Evolutionary conservation across 441 rosid species (phyloP).

Genomic region (Bruguiera hainesii): DNA sequence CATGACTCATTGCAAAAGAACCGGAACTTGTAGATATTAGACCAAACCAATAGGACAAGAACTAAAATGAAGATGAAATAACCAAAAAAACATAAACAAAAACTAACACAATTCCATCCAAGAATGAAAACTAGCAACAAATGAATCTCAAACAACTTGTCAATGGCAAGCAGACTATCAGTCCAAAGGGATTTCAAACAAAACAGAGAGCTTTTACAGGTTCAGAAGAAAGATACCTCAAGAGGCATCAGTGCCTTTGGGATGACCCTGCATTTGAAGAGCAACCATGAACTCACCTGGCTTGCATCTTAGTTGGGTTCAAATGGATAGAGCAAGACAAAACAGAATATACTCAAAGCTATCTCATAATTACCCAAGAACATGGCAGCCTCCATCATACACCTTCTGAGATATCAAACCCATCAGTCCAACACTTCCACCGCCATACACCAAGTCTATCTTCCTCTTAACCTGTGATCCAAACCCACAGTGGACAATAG

Average conservation of each 20-base stretch:
- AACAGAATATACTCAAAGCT: conserved; percentile 8
- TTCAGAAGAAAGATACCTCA: conserved; percentile 50
- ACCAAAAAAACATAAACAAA: not conserved
- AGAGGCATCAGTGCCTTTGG: conserved; percentile 90
- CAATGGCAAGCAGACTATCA: not conserved
- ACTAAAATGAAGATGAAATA: not conserved
- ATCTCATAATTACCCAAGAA: conserved; percentile 63
- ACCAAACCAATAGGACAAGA: no score
- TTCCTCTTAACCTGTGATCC: conserved; percentile 70
- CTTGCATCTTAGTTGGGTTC: conserved; percentile 2
- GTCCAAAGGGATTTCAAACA: conserved; percentile 11
- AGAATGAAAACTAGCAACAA: conserved; percentile 1
- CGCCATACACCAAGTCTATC: conserved; percentile 91
- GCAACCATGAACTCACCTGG: conserved; percentile 16
- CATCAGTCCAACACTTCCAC: conserved; percentile 96
- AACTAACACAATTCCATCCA: not conserved
- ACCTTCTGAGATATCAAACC: conserved; percentile 87
- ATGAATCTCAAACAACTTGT: not conserved
- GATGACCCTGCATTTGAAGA: conserved; percentile 66
- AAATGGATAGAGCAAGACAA: not conserved
- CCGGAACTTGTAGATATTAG: no score
- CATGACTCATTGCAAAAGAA: not conserved
- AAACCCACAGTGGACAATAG: conserved; percentile 12
- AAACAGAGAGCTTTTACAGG: conserved; percentile 8
- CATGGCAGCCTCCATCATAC: conserved; percentile 81